phyloP scores from a whole-genome alignment of 768 basidiomycete genomes.

The Dentipellis sp. region DNA sequence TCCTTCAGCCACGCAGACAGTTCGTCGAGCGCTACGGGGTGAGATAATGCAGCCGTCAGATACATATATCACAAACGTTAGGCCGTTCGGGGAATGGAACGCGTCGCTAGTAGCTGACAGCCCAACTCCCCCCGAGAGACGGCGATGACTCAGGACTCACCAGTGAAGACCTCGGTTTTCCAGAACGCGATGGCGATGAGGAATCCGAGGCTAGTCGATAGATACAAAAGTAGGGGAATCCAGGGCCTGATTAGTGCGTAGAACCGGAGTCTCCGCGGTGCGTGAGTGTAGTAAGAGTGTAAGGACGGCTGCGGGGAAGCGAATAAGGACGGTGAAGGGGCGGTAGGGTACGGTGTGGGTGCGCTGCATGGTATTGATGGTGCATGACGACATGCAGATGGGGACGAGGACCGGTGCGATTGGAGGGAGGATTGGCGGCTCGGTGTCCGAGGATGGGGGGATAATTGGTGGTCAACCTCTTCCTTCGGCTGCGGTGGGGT shows the following conservation, averaged over 20 bases:
- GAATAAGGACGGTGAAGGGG: constrained; percentile 3
- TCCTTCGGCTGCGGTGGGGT: neutral
- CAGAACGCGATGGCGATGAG: constrained; percentile 77
- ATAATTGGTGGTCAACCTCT: neutral
- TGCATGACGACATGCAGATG: constrained; percentile 1
- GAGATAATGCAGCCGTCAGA: constrained; percentile 9
- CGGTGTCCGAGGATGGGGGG: neutral
- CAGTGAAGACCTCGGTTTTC: constrained; percentile 71
- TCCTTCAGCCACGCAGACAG: constrained; percentile 71
- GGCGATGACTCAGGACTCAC: constrained; percentile 35
- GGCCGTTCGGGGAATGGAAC: neutral
- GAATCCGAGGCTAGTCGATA: constrained; percentile 67
- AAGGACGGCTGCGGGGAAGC: constrained; percentile 12
- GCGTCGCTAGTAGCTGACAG: neutral
- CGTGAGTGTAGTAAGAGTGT: constrained; percentile 11
- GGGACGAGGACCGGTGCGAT: neutral
- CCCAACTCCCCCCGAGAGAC: constrained; percentile 1
- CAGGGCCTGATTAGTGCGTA: constrained; percentile 58
- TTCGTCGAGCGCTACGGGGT: constrained; percentile 60
- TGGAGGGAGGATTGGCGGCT: neutral
- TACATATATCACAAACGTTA: neutral
- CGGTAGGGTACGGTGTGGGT: neutral
- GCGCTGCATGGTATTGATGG: neutral
- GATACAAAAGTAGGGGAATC: constrained; percentile 72
- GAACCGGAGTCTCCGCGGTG: constrained; percentile 12